Evolutionary conservation across 2,329 filamentous ascomycete genomes (phyloP), one percentile per base, ranked within the genome.

Genomic region (Hypoxylon sp.): DNA sequence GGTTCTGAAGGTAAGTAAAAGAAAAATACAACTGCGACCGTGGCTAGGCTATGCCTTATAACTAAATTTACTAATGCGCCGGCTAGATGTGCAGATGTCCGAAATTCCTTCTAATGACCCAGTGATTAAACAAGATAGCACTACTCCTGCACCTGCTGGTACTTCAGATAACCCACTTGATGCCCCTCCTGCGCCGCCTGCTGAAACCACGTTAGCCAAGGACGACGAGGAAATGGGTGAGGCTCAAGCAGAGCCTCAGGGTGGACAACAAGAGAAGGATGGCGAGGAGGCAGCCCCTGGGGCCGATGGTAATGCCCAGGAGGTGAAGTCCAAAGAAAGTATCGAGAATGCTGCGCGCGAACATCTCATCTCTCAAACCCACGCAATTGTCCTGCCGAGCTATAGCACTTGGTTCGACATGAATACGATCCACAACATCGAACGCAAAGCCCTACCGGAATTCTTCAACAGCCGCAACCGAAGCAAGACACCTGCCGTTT

Each of bases 351-450:
- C 94, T 3, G 97, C 96, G 57, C 93, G 95, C 72, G 92, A 95
- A 74, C 94, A 98, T 77, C 89, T 99, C 61, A 92, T 97, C 69
- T 90, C 93, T 13, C 96, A 99, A 82, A 97, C 94, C 46, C 95
- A 98, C 78, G 91, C 94, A 69, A 98, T 98, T 77, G 94, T 99
- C 70, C 89, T 99, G 22, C 96, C 96, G 22, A 98, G 95, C 80
- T 99, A 99, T 82, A 97, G 94, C 78, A 96, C 93, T 13, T 99
- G 96, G 96, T 99, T 99, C 80, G 96, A 99, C 81, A 98, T 99
- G 95, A 93, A 94, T 79, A 87, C 88, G 54, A 92, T 99, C 77
- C 93, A 98, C 81, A 89, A 90, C 67, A 92, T 98, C 75, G 96
- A 99, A 84, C 92, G 92, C 78, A 99, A 98, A 81, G 94, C 94